Evolutionary conservation across 148 eudicot species (phyloP), one percentile per base, ranked within the genome.

Genomic region (Chenopodium suecicum): DNA sequence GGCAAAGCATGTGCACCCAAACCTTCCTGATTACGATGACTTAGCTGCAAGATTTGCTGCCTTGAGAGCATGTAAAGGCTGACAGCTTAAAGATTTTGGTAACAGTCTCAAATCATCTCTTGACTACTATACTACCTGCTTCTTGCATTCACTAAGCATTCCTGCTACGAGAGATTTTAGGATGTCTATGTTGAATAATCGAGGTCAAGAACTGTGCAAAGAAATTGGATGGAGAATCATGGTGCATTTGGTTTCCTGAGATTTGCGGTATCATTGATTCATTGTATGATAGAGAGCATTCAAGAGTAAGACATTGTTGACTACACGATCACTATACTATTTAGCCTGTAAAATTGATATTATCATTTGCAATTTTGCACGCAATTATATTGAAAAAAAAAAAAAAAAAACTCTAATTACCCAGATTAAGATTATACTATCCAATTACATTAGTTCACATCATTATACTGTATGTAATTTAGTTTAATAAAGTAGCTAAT

Each of bases 11-110:
- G 98, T 96, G 72, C 99, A 96, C 86, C 99, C 99, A 80, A 96
- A 96, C 83, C 83, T 96, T 68, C 99, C 99, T 29, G 91, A 96
- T 82, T 96, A 92, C 64, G 99, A 96, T 86, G 99, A 96, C 82
- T 84, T 96, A 84, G 97, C 98, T 77, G 97, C 98, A 74, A 89
- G 89, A 41, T 96, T 96, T 85, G 91, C 98, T 60, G 97, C 99
- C 34, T 81, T 96, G 46, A 88, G 86, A 86, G 89, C 94, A 58
- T 82, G 62, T 90, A 84, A 86, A 85, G 77, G 79, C 37, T 86
- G 68, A 81, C 74, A 66, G 74, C 81, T 54, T 20, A 20, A 65
- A 81, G 1, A 32, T 41, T 37, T 34, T 31, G 86, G 84, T 80
- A 77, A 76, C 12, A 23, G 19, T 78, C 52, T 70, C 78, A 76